phyloP scores from a whole-genome alignment of 441 rosid genomes.

The Pelargonium citronellum region DNA sequence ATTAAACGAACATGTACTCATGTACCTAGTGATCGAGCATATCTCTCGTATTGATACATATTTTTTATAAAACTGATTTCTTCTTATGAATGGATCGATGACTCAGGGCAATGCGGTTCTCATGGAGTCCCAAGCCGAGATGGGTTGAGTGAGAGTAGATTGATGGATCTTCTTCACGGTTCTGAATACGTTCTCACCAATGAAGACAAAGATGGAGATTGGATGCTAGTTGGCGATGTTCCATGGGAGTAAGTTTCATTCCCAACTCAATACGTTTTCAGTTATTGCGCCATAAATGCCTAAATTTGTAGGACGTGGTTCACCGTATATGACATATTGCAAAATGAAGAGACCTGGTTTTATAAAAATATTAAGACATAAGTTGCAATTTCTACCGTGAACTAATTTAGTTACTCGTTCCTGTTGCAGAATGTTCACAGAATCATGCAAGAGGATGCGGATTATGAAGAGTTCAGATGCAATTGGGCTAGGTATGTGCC shows the following conservation, averaged over 20 bases:
- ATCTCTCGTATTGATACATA: not conserved
- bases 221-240: conserved; percentile 89
- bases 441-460: conserved; percentile 58
- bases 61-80: not conserved
- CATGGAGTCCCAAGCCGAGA: conserved; percentile 43
- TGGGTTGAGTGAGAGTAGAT: conserved; percentile 48
- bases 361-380: not conserved
- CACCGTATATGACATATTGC: no score
- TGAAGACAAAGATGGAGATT: conserved; percentile 80
- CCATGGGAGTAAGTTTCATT: conserved; percentile 75
- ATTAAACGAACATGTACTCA: no score
- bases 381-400: not conserved
- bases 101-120: conserved; percentile 56
- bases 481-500: conserved; percentile 50
- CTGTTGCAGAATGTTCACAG: conserved; percentile 55
- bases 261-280: not conserved
- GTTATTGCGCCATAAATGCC: not conserved
- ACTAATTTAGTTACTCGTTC: not conserved
- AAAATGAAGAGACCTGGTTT: no score
- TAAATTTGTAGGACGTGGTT: no score
- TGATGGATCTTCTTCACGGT: conserved; percentile 59
- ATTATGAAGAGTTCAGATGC: conserved; percentile 83
- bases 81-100: conserved; percentile 14
- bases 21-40: no score
- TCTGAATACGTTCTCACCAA: conserved; percentile 74